These are phyloP conservation scores for Serendipita sp. DNA, from an alignment of 768 basidiomycete genomes.

Conservation along the genomic window DNA sequence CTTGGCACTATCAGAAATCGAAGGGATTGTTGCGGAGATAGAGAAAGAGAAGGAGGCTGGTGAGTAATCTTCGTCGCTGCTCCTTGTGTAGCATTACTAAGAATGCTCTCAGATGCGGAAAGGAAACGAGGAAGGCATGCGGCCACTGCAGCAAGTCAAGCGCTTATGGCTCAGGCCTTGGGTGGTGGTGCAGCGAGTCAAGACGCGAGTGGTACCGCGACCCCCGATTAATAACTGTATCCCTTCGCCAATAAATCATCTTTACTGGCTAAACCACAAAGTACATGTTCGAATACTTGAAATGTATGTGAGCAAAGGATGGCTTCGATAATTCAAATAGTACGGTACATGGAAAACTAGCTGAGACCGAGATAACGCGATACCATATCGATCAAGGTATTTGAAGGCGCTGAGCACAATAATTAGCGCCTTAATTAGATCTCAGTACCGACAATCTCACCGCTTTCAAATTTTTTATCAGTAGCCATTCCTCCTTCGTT, in stretches of 20 bases:
- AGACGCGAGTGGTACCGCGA: constrained; percentile 2
- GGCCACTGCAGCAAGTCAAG: constrained; percentile 80
- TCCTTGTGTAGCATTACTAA: background rate
- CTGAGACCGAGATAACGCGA: background rate
- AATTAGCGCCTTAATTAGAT: background rate
- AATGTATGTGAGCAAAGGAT: too few species aligned
- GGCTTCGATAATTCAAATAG: background rate
- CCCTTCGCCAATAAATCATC: background rate
- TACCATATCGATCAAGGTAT: background rate
- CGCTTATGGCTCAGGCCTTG: constrained; percentile 42
- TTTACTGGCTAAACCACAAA: too few species aligned
- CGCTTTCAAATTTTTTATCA: constrained; percentile 75
- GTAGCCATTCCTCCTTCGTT: constrained; percentile 77
- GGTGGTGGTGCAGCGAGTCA: background rate
- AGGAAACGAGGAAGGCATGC: constrained; percentile 80
- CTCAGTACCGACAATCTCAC: constrained; percentile 28
- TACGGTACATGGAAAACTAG: background rate
- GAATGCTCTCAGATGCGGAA: constrained; percentile 61
- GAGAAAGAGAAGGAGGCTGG: constrained; percentile 96
- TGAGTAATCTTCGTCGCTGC: constrained; percentile 20
- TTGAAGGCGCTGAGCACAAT: background rate
- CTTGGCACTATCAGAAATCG: constrained; percentile 73
- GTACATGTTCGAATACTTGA: background rate
- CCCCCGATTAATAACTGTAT: background rate
- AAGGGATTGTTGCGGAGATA: constrained; percentile 80